A percentile compares a stretch with the other conserved stretches of the same genome.
These are phyloP conservation scores for Phytophthora chlamydospora DNA, from an alignment of 352 stramenopile species.

Conservation along the genomic window DNA sequence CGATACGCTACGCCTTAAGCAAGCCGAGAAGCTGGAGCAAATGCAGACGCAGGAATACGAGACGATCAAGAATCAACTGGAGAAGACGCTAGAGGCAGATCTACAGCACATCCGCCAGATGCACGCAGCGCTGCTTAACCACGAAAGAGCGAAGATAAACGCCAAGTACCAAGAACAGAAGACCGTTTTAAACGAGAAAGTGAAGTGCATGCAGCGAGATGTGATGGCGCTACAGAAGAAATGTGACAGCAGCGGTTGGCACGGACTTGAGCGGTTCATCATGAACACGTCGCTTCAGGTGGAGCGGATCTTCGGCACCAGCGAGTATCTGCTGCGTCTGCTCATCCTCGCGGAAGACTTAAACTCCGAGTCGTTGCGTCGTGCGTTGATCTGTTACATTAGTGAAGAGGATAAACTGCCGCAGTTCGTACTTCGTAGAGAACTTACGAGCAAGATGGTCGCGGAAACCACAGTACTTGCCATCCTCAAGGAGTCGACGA, in stretches of 20 bases:
- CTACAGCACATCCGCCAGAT: constrained; percentile 68
- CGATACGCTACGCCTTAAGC: constrained; percentile 41
- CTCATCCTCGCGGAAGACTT: constrained; percentile 80
- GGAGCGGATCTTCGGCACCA: constrained; percentile 72
- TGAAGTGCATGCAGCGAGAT: constrained; percentile 52
- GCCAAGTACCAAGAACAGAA: constrained; percentile 67
- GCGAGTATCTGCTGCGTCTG: constrained; percentile 72
- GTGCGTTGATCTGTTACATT: constrained; percentile 63
- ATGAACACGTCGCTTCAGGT: constrained; percentile 58
- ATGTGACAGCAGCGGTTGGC: constrained; percentile 58
- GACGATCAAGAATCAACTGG: constrained; percentile 51
- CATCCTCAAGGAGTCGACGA: constrained; percentile 64
- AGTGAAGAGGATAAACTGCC: constrained; percentile 49
- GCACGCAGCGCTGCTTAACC: constrained; percentile 57
- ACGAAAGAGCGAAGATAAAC: constrained; percentile 68
- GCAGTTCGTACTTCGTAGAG: constrained; percentile 70
- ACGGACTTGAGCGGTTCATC: constrained; percentile 64
- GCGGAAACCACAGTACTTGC: constrained; percentile 66
- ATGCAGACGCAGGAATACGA: constrained; percentile 43
- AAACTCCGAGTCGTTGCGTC: constrained; percentile 58
- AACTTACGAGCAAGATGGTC: constrained; percentile 79
- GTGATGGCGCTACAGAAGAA: constrained; percentile 53
- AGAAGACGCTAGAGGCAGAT: constrained; percentile 59
- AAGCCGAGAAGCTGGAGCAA: constrained; percentile 49
- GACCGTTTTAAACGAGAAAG: constrained; percentile 36